Evolutionary conservation across 352 stramenopile genomes (phyloP), one percentile per base, ranked within the genome.

Genomic region (Lagenidium giganteum): DNA sequence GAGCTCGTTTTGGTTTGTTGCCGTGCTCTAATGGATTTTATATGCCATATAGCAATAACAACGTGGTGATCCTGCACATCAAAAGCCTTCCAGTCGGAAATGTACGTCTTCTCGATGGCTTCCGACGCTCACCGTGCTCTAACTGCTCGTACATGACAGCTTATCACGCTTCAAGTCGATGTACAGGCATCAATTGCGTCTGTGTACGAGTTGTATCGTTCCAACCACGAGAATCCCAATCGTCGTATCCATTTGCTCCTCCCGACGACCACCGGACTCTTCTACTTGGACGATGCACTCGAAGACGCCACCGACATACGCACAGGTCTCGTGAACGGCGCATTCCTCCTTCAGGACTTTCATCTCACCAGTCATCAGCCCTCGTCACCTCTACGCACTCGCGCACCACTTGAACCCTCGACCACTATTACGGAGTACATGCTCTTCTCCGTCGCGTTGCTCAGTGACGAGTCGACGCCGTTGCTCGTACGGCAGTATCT

Each of bases 171-270:
- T 7, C 59, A 62, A 6, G 45, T 92, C 21, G 70, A 88, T 26
- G 47, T 74, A 8, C 69, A 54, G 42, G 62, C 54, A 17, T 67
- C 71, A 0, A 55, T 89, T 16, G 57, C 75, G 12, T 84, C 80
- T 50, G 54, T 92, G 13, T 92, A 92, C 43, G 80, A 92, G 42
- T 55, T 86, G 13, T 92, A 88, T 38, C 80, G 80, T 24, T 57
- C 74, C 21, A 77, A 77, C 28, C 57, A 58, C 6, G 74, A 87
- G 21, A 40, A 63, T 0, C 65, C 65, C 2, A 84, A 87, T 23
- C 76, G 74, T 1, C 64, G 64, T 23, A 58, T 89, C 30, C 70
- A 89, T 46, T 32, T 92, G 36, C 46, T 92, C 5, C 55, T 89
- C 12, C 80, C 74, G 4, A 92, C 80, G 13, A 70, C 61, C 1